Evolutionary conservation across 768 basidiomycete genomes (phyloP).

Genomic region (Cystobasidium ongulense): DNA sequence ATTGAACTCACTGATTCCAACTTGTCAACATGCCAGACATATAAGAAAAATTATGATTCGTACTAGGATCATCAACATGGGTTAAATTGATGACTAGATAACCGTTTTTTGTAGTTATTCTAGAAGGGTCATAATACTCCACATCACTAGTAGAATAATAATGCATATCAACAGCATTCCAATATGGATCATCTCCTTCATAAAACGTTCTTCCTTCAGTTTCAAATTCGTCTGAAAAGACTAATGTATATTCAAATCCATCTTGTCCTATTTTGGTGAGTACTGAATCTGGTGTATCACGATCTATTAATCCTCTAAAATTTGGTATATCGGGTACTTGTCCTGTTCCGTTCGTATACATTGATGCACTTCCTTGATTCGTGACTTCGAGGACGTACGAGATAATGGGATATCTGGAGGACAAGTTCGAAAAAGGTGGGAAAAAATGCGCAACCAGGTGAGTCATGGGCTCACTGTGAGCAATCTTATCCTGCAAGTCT

Average conservation of each 20-base stretch:
- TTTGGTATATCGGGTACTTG: conserved; percentile 10
- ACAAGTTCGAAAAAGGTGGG: not conserved
- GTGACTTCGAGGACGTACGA: conserved; percentile 3
- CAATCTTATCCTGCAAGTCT: no score
- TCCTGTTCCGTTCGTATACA: conserved; percentile 57
- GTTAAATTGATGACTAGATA: conserved; percentile 44
- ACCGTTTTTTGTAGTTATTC: conserved; percentile 46
- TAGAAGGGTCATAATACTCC: conserved; percentile 47
- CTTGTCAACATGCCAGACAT: conserved; percentile 40
- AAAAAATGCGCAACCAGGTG: no score
- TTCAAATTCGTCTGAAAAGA: conserved; percentile 83
- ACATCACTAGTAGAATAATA: conserved; percentile 45
- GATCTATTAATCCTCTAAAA: conserved; percentile 19
- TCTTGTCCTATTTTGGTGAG: conserved; percentile 13
- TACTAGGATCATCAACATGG: conserved; percentile 9
- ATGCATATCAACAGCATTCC: conserved; percentile 50
- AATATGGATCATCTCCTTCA: conserved; percentile 52
- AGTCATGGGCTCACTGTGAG: no score
- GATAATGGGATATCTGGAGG: conserved; percentile 6
- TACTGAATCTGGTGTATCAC: conserved; percentile 24
- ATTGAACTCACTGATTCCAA: conserved; percentile 23
- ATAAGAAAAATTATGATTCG: conserved; percentile 25
- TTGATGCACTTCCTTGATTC: not conserved
- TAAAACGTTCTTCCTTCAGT: conserved; percentile 63
- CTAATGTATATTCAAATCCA: conserved; percentile 54